Percentiles rank a stretch among this genome's conserved stretches.
Conservation (phyloP, 768 basidiomycete genomes). For the Hebeloma cylindrosporum region DNA sequence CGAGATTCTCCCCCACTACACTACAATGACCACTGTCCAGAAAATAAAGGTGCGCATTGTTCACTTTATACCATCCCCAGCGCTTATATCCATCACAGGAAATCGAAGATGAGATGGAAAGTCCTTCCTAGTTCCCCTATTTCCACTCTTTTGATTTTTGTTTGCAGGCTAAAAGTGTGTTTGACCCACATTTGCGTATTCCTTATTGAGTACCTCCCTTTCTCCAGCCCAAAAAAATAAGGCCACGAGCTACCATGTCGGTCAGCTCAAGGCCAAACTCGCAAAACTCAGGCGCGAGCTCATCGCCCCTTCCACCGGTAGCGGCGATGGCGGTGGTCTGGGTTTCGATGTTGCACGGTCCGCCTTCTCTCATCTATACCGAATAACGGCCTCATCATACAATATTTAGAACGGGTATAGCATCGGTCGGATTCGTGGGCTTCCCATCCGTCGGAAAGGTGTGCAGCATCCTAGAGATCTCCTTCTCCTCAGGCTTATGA, state of each 20-base stretch:
- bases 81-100: constrained; percentile 49
- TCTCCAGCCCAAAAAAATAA: constrained; percentile 87
- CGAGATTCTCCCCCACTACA: constrained; percentile 32
- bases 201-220: constrained; percentile 15
- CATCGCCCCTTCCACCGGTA: constrained; percentile 69
- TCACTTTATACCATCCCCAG: constrained; percentile 21
- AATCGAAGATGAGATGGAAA: constrained; percentile 97
- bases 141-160: constrained; percentile 19
- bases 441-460: constrained; percentile 97
- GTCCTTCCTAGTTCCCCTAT: constrained; percentile 24
- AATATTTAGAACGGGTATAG: constrained; percentile 79
- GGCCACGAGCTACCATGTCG: constrained; percentile 94
- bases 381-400: neutral
- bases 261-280: constrained; percentile 96
- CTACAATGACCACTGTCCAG: constrained; percentile 84
- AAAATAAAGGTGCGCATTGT: constrained; percentile 69
- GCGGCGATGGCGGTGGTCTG: constrained; percentile 83
- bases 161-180: constrained; percentile 75
- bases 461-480: constrained; percentile 1
- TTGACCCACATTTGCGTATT: constrained; percentile 1
- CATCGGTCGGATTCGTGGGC: constrained; percentile 91
- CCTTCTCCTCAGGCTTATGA: constrained; percentile 9
- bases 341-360: constrained; percentile 95
- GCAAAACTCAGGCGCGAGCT: constrained; percentile 96
- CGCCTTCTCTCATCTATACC: neutral